Evolutionary conservation across 371 early-diverging fungal species (phyloP).

Genomic region (Haplosporangium sp.): DNA sequence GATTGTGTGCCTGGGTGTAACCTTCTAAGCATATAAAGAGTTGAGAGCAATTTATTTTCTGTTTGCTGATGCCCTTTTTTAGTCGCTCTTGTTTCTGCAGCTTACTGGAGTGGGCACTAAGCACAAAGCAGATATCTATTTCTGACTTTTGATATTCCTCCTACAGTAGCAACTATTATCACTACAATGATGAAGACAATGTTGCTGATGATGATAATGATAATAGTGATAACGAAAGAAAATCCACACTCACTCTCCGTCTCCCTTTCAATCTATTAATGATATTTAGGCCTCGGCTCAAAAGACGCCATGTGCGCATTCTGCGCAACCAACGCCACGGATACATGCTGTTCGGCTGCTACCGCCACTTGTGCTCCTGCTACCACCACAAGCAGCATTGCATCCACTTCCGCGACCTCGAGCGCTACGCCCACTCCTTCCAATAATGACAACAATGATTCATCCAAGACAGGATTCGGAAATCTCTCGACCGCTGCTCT

Average conservation of each 20-base stretch:
- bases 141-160: neutral
- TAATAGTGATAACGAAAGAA: neutral
- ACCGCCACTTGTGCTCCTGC: slow-evolving; percentile 1
- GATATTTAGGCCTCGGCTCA: slow-evolving; percentile 20
- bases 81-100: neutral
- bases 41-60: slow-evolving; percentile 34
- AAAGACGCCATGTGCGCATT: slow-evolving; percentile 20
- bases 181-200: neutral
- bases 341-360: slow-evolving; percentile 23
- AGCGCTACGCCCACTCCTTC: slow-evolving; percentile 13
- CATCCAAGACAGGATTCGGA: neutral
- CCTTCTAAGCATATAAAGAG: neutral
- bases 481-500: slow-evolving; percentile 36
- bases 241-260: neutral
- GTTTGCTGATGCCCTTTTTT: neutral
- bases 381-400: neutral
- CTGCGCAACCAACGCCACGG: slow-evolving; percentile 13
- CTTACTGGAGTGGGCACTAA: neutral
- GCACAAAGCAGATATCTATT: neutral
- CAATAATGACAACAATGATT: neutral
- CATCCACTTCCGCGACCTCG: neutral
- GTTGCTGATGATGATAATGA: too few species aligned
- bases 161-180: neutral
- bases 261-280: neutral
- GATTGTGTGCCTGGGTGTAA: neutral